Percentiles rank a stretch among this genome's conserved stretches.
Conservation (phyloP, 2,329 filamentous ascomycete genomes). For the Pseudocercospora vitis region DNA sequence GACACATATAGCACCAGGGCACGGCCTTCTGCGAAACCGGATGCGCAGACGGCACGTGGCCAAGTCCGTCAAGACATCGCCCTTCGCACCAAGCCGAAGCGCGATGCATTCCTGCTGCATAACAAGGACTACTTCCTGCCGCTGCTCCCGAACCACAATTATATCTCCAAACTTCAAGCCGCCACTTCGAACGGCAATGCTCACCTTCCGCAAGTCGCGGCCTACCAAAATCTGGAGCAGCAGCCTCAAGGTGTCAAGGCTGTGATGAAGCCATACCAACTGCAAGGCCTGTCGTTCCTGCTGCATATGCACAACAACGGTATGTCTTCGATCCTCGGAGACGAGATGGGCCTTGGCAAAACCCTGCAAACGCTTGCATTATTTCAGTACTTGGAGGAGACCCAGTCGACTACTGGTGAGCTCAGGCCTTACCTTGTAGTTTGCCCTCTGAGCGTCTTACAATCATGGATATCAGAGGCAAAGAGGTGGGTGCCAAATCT, state of each 20-base stretch:
- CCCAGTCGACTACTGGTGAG: conserved; percentile 41
- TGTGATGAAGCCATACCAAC: conserved; percentile 53
- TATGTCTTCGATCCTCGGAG: conserved; percentile 49
- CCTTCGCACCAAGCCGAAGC: conserved; percentile 44
- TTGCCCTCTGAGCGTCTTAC: conserved; percentile 53
- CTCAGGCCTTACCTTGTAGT: conserved; percentile 49
- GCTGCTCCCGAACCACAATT: conserved; percentile 47
- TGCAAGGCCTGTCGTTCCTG: conserved; percentile 53
- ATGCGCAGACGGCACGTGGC: conserved; percentile 41
- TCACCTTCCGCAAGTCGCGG: conserved; percentile 34
- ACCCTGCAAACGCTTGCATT: conserved; percentile 53
- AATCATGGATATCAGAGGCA: conserved; percentile 51
- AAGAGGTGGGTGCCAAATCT: conserved; percentile 51
- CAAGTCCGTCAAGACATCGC: conserved; percentile 46
- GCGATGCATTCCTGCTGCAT: conserved; percentile 48
- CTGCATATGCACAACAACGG: conserved; percentile 49
- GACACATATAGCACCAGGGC: conserved; percentile 13
- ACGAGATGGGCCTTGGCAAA: conserved; percentile 55
- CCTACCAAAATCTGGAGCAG: conserved; percentile 42
- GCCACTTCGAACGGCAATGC: conserved; percentile 14
- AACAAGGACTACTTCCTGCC: conserved; percentile 51
- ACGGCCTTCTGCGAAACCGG: conserved; percentile 1
- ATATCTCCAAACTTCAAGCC: conserved; percentile 43
- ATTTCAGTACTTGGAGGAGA: conserved; percentile 51
- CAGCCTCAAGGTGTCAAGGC: conserved; percentile 51